Percentiles rank a stretch among this genome's conserved stretches.
Evolutionary conservation across 495 filamentous ascomycete genomes (phyloP).

Genomic region (Thozetella sp.): DNA sequence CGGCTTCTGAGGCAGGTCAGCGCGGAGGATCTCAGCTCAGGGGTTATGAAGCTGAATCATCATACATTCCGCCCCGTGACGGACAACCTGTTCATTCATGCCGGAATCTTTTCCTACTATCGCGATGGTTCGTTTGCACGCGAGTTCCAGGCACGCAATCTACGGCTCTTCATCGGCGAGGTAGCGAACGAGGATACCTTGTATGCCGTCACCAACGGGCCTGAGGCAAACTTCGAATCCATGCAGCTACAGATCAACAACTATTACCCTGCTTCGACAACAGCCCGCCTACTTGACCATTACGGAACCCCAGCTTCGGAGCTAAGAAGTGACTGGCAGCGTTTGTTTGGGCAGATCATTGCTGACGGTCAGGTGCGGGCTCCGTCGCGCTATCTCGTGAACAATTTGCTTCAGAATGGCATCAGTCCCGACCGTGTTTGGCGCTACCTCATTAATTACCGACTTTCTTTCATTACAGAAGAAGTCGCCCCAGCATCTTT

Average conservation of each 20-base stretch:
- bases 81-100: neutral
- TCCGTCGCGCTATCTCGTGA: neutral
- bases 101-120: neutral
- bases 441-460: neutral
- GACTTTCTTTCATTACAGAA: neutral
- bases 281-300: neutral
- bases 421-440: neutral
- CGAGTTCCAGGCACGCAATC: neutral
- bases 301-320: neutral
- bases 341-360: neutral
- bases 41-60: neutral
- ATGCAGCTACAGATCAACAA: neutral
- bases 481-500: neutral
- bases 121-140: neutral
- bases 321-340: neutral
- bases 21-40: neutral
- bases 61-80: neutral
- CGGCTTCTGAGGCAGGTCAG: neutral
- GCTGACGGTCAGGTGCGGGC: neutral
- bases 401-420: neutral
- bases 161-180: neutral
- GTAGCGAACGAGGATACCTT: neutral
- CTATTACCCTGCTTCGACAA: neutral
- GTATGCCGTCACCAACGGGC: constrained; percentile 1
- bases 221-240: neutral